A percentile compares a stretch with the other conserved stretches of the same genome.
These are phyloP conservation scores for Xylaria nigripes DNA, from an alignment of 495 filamentous ascomycete genomes.

Conservation along the genomic window DNA sequence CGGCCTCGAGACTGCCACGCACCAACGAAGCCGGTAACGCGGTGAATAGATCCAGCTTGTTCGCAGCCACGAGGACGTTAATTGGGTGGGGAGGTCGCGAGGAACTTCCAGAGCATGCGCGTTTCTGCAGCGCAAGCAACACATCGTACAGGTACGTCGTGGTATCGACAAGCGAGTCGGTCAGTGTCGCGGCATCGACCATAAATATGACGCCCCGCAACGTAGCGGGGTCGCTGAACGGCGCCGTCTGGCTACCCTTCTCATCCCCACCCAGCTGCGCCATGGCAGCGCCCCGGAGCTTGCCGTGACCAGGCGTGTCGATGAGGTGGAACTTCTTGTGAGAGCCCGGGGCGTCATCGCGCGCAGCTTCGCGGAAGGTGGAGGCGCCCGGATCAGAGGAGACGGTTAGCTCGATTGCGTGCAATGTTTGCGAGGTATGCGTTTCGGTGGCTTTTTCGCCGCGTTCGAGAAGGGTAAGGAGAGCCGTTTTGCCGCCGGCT, in stretches of 20 bases:
- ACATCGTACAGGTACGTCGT: conserved; percentile 72
- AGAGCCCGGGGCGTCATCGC: conserved; percentile 30
- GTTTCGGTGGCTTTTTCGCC: conserved; percentile 44
- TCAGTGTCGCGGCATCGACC: conserved; percentile 71
- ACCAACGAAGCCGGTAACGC: conserved; percentile 77
- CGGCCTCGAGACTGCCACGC: conserved; percentile 64
- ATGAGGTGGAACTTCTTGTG: conserved; percentile 64
- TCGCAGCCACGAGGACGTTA: conserved; percentile 76
- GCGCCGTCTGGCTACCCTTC: conserved; percentile 37
- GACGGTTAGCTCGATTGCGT: conserved; percentile 62
- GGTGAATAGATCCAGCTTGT: conserved; percentile 94
- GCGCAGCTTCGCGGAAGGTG: conserved; percentile 51
- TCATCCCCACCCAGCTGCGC: conserved; percentile 34
- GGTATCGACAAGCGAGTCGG: conserved; percentile 31
- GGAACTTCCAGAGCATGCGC: conserved; percentile 48
- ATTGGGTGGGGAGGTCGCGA: conserved; percentile 54
- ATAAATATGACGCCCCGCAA: conserved; percentile 59
- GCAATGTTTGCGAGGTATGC: conserved; percentile 73
- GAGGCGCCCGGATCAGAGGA: conserved; percentile 53
- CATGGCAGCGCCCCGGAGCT: conserved; percentile 62
- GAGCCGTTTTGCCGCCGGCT: conserved; percentile 79
- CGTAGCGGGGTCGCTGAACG: conserved; percentile 47
- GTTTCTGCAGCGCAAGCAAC: conserved; percentile 71
- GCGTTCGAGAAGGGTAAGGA: conserved; percentile 61
- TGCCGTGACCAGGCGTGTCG: conserved; percentile 94